Percentiles rank a stretch among this genome's conserved stretches.
Conservation (phyloP, 2,329 filamentous ascomycete species). For the Arthrobotrys iridis region DNA sequence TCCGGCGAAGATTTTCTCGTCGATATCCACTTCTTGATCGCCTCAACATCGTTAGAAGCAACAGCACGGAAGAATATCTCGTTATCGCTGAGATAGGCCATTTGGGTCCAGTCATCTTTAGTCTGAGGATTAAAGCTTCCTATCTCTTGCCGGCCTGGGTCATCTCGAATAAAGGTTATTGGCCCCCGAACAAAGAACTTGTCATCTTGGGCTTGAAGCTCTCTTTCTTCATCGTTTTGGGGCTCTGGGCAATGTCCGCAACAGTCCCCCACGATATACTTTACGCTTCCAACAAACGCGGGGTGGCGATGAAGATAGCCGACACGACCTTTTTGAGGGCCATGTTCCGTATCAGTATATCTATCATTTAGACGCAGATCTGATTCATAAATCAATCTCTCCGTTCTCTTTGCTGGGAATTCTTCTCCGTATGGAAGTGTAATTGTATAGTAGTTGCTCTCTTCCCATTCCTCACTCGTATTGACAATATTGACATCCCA, state of each 20-base stretch:
- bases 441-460: slow-evolving; percentile 82
- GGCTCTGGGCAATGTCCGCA: slow-evolving; percentile 76
- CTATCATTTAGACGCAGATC: slow-evolving; percentile 89
- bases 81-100: slow-evolving; percentile 87
- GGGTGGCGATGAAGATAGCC: slow-evolving; percentile 80
- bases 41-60: slow-evolving; percentile 75
- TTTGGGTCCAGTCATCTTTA: slow-evolving; percentile 63
- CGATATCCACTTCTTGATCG: slow-evolving; percentile 75
- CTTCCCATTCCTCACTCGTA: slow-evolving; percentile 68
- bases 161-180: slow-evolving; percentile 75
- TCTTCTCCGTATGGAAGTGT: slow-evolving; percentile 70
- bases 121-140: slow-evolving; percentile 62
- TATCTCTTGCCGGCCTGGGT: slow-evolving; percentile 79
- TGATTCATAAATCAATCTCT: slow-evolving; percentile 81
- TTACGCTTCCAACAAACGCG: slow-evolving; percentile 76
- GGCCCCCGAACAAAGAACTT: slow-evolving; percentile 75
- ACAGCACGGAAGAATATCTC: slow-evolving; percentile 81
- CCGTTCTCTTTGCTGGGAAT: slow-evolving; percentile 75
- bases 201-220: slow-evolving; percentile 75
- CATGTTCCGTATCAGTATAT: slow-evolving; percentile 85
- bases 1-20: slow-evolving; percentile 65
- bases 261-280: slow-evolving; percentile 80
- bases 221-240: slow-evolving; percentile 74
- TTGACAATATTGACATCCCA: slow-evolving; percentile 67
- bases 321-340: slow-evolving; percentile 65